phyloP scores from a whole-genome alignment of 1,139 yeast genomes.

The Zygosaccharomyces sapae region DNA sequence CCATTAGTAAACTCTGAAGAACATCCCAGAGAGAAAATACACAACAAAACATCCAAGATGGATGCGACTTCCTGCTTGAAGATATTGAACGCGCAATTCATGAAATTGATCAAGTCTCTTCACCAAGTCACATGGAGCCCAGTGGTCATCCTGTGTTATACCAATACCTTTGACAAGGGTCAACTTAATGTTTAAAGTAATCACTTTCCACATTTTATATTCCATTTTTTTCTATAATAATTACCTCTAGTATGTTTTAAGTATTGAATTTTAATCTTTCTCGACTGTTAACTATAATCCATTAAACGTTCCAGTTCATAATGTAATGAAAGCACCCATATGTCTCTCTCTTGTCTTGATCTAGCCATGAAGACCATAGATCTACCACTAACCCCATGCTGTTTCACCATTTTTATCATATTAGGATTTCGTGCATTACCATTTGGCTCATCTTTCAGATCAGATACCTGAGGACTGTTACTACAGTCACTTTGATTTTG shows the following conservation, averaged over 20 bases:
- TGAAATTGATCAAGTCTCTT: conserved; percentile 11
- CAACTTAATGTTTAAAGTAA: too few species aligned
- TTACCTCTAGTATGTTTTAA: conserved; percentile 29
- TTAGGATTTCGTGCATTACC: conserved; percentile 40
- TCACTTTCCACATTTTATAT: background rate
- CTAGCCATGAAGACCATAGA: conserved; percentile 74
- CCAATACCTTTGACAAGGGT: conserved; percentile 6
- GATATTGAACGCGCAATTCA: conserved; percentile 18
- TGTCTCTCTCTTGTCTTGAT: conserved; percentile 76
- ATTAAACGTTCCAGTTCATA: conserved; percentile 68
- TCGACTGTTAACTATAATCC: too few species aligned
- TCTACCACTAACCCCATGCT: conserved; percentile 65
- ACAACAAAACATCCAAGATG: conserved; percentile 3
- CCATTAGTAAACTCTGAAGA: background rate
- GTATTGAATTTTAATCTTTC: too few species aligned
- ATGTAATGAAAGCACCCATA: conserved; percentile 68
- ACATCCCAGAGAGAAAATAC: background rate
- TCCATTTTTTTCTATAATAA: too few species aligned
- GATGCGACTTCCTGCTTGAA: conserved; percentile 13
- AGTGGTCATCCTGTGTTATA: conserved; percentile 7
- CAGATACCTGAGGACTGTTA: conserved; percentile 1
- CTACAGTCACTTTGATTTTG: background rate
- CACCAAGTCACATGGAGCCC: conserved; percentile 6
- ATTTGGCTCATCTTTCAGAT: conserved; percentile 1
- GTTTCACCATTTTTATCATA: conserved; percentile 42